Percentiles rank a stretch among this genome's conserved stretches.
These are phyloP conservation scores for Sporormia fimetaria DNA, from an alignment of 495 filamentous ascomycete species.

Conservation along the genomic window DNA sequence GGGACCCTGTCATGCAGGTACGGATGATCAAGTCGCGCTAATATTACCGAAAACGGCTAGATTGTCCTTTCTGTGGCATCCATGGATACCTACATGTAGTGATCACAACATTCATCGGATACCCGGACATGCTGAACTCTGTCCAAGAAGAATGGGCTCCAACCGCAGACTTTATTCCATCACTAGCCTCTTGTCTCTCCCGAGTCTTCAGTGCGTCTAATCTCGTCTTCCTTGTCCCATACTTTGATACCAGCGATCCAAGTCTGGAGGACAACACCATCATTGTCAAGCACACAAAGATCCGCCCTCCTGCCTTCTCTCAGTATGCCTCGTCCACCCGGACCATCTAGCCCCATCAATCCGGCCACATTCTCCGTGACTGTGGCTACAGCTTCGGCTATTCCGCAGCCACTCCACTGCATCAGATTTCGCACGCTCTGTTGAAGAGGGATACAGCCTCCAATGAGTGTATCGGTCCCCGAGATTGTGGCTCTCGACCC, in stretches of 20 bases:
- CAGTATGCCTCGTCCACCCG: conserved; percentile 31
- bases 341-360: conserved; percentile 34
- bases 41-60: too few species aligned
- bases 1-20: too few species aligned
- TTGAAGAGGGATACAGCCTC: conserved; percentile 35
- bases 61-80: too few species aligned
- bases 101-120: too few species aligned
- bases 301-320: conserved; percentile 37
- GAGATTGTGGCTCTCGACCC: conserved; percentile 35
- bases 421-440: conserved; percentile 38
- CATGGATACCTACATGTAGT: too few species aligned
- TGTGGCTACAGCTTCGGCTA: conserved; percentile 38
- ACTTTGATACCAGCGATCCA: conserved; percentile 39
- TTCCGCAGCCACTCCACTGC: conserved; percentile 34
- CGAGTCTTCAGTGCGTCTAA: background rate
- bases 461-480: conserved; percentile 34
- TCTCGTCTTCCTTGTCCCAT: conserved; percentile 29
- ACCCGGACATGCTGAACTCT: too few species aligned
- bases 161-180: too few species aligned
- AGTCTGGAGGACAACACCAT: conserved; percentile 37
- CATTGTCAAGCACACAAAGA: conserved; percentile 37
- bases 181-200: background rate
- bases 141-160: too few species aligned
- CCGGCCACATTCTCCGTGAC: conserved; percentile 40
- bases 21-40: too few species aligned